A percentile compares a stretch with the other conserved stretches of the same genome.
phyloP scores from a whole-genome alignment of 495 filamentous ascomycete genomes.

The Aspergillus biplanus region DNA sequence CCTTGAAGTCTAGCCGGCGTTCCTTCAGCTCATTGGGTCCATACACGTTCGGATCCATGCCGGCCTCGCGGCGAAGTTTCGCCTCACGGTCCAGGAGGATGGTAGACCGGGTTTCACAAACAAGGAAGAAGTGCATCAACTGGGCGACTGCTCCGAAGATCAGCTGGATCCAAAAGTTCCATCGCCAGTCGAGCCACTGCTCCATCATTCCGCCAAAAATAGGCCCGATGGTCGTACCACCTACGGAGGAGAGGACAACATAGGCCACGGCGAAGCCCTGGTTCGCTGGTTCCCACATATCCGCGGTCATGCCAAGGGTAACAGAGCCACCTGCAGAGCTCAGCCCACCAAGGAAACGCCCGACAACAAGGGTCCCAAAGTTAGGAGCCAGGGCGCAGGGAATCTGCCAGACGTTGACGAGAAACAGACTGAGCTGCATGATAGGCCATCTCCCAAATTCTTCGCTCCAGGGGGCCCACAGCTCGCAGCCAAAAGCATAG shows the following conservation, averaged over 20 bases:
- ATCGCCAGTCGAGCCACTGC: constrained; percentile 67
- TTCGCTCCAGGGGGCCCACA: constrained; percentile 84
- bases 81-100: constrained; percentile 70
- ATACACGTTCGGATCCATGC: constrained; percentile 58
- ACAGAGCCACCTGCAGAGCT: constrained; percentile 78
- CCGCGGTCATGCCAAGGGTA: constrained; percentile 81
- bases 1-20: constrained; percentile 53
- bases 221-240: constrained; percentile 75
- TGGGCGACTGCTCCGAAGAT: constrained; percentile 72
- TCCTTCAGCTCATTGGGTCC: constrained; percentile 64
- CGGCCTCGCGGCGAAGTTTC: constrained; percentile 61
- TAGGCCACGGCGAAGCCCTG: constrained; percentile 71
- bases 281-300: constrained; percentile 74
- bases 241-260: constrained; percentile 76
- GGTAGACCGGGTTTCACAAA: constrained; percentile 69
- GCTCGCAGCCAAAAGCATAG: constrained; percentile 80
- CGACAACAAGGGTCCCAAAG: constrained; percentile 66
- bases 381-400: constrained; percentile 73
- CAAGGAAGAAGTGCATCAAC: constrained; percentile 65
- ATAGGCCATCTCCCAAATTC: constrained; percentile 77
- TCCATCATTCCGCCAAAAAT: constrained; percentile 80
- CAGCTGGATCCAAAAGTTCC: constrained; percentile 82
- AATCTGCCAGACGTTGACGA: constrained; percentile 78
- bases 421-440: constrained; percentile 67
- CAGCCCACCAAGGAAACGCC: constrained; percentile 69